Evolutionary conservation across 2,329 filamentous ascomycete species (phyloP).

Genomic region (Rachicladosporium sp.): DNA sequence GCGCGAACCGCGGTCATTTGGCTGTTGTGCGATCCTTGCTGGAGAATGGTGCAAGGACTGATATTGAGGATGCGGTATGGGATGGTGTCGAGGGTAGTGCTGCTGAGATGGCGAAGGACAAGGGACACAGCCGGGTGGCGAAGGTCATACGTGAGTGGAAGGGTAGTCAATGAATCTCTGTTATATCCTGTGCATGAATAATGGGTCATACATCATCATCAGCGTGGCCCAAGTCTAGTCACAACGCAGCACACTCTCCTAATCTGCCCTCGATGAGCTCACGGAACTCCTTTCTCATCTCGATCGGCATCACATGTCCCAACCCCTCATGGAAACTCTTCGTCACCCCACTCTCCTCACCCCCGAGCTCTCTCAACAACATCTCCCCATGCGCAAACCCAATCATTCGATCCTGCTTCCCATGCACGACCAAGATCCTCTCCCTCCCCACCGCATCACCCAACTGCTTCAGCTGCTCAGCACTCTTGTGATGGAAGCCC

Average conservation of each 20-base stretch:
- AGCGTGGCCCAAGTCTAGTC: neutral
- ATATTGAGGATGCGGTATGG: conserved; percentile 10
- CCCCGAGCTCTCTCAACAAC: conserved; percentile 56
- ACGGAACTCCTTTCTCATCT: conserved; percentile 60
- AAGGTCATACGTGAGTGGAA: conserved; percentile 5
- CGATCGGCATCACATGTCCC: conserved; percentile 64
- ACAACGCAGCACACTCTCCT: conserved; percentile 28
- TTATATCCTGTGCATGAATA: conserved; percentile 1
- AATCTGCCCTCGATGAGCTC: conserved; percentile 47
- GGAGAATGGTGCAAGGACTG: conserved; percentile 10
- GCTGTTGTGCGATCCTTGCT: conserved; percentile 12
- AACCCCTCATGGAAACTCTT: conserved; percentile 54
- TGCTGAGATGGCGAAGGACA: conserved; percentile 16
- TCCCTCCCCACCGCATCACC: conserved; percentile 58
- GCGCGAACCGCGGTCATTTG: conserved; percentile 16
- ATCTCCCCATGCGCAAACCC: conserved; percentile 55
- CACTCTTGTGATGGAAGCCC: conserved; percentile 65
- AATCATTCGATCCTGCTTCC: conserved; percentile 67
- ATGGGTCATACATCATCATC: neutral
- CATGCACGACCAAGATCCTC: conserved; percentile 67
- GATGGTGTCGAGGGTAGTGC: conserved; percentile 16
- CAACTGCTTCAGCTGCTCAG: conserved; percentile 52
- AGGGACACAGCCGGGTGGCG: conserved; percentile 12
- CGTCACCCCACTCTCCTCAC: conserved; percentile 36
- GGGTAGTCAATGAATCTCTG: neutral